Conservation (phyloP, 2,329 filamentous ascomycete genomes). For the Alternaria longipes region DNA sequence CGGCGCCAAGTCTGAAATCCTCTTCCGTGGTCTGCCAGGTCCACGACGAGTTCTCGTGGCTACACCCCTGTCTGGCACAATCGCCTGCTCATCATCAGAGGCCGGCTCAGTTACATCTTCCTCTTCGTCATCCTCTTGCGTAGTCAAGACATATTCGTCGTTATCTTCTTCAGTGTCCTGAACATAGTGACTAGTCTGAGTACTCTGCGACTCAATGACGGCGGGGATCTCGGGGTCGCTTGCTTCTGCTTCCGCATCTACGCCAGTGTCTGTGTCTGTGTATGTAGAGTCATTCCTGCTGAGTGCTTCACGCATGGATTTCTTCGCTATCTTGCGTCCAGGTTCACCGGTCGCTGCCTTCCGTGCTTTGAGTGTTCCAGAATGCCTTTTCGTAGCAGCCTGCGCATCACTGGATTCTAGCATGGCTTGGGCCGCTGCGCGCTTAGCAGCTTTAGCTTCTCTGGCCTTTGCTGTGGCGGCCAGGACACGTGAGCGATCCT, state of each 20-base stretch:
- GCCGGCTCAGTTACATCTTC: background rate
- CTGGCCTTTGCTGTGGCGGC: constrained; percentile 22
- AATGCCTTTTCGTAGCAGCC: background rate
- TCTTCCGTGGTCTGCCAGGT: constrained; percentile 1
- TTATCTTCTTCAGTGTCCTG: constrained; percentile 25
- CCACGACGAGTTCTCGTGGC: background rate
- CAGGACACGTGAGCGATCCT: constrained; percentile 4
- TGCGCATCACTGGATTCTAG: constrained; percentile 9
- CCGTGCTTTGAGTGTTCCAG: constrained; percentile 14
- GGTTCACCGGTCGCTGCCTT: constrained; percentile 13
- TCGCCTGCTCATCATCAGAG: background rate
- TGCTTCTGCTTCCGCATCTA: background rate
- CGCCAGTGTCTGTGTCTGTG: constrained; percentile 6
- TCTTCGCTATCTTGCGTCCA: background rate
- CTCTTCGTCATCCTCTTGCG: background rate
- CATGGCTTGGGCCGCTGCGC: constrained; percentile 6
- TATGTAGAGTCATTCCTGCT: constrained; percentile 4
- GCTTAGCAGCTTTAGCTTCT: constrained; percentile 25
- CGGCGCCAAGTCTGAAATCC: constrained; percentile 2
- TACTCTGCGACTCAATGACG: constrained; percentile 7
- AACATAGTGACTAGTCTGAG: constrained; percentile 6
- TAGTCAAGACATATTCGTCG: constrained; percentile 12
- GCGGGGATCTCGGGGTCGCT: background rate
- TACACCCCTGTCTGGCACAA: background rate
- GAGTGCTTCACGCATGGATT: background rate